phyloP scores from a whole-genome alignment of 1,284 basidiomycete species.

The Anthracocystis walkeri region DNA sequence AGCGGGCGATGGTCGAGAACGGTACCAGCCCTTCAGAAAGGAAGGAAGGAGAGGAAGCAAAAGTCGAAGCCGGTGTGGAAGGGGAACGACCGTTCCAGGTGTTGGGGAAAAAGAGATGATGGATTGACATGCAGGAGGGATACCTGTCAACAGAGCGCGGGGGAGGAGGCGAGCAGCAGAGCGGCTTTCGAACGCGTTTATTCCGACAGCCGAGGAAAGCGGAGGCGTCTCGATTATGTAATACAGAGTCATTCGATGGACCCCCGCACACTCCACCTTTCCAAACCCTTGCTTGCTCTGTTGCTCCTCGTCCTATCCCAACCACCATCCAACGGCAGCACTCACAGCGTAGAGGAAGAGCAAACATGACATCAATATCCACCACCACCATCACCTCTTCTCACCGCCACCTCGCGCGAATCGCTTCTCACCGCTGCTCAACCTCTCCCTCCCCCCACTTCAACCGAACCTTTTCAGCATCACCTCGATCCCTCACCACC shows the following conservation, averaged over 20 bases:
- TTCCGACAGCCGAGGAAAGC: not conserved
- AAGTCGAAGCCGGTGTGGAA: too few relatives aligned
- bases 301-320: not conserved
- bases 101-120: too few relatives aligned
- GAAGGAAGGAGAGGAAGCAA: too few relatives aligned
- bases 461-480: not conserved
- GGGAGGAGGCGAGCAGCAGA: too few relatives aligned
- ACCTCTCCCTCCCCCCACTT: not conserved
- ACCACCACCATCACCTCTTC: not conserved
- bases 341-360: not conserved
- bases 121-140: too few relatives aligned
- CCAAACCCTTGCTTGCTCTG: not conserved
- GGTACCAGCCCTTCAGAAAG: too few relatives aligned
- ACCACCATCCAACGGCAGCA: not conserved
- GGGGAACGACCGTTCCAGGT: too few relatives aligned
- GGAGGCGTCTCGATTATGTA: constrained; percentile 6
- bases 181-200: too few relatives aligned
- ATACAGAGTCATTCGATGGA: not conserved
- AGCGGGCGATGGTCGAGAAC: too few relatives aligned
- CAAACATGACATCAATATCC: constrained; percentile 13
- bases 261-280: not conserved
- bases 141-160: too few relatives aligned
- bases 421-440: not conserved
- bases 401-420: not conserved
- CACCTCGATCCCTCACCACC: not conserved